A percentile compares a stretch with the other conserved stretches of the same genome.
phyloP scores from a whole-genome alignment of 148 eudicot genomes.

The Talinum fruticosum region DNA sequence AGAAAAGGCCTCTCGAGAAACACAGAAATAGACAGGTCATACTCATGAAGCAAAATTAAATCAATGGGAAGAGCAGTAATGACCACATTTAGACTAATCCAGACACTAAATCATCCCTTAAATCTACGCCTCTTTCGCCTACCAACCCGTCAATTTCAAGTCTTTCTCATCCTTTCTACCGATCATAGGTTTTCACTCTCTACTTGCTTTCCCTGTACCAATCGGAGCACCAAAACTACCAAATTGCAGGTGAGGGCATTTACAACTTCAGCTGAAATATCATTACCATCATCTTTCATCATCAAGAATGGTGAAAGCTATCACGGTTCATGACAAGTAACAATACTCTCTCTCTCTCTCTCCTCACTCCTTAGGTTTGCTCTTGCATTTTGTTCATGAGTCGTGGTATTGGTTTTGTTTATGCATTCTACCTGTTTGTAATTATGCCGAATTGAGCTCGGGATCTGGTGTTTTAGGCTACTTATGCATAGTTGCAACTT shows the following conservation, averaged over 20 bases:
- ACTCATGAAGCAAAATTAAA: neutral
- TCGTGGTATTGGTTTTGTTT: neutral
- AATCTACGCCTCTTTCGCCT: neutral
- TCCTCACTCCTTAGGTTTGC: neutral
- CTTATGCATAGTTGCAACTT: too few relatives aligned
- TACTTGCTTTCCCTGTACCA: neutral
- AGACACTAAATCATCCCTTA: neutral
- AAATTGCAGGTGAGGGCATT: constrained; percentile 20
- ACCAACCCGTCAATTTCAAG: constrained; percentile 1
- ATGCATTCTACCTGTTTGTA: constrained; percentile 30
- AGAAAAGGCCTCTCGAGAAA: too few relatives aligned
- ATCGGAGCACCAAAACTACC: neutral
- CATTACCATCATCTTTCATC: constrained; percentile 22
- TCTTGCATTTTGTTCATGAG: too few relatives aligned
- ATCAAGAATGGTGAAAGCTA: constrained; percentile 67
- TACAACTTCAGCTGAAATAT: constrained; percentile 18
- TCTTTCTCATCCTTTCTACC: neutral
- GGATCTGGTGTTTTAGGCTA: neutral
- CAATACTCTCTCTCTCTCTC: constrained; percentile 34
- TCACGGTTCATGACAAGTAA: constrained; percentile 70
- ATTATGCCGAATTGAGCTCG: constrained; percentile 14
- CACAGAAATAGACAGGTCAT: too few relatives aligned
- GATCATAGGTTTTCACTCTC: neutral
- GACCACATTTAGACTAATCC: neutral
- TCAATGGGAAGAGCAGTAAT: neutral